Conservation (phyloP, 495 filamentous ascomycete genomes). For the Daldinia concentrica region DNA sequence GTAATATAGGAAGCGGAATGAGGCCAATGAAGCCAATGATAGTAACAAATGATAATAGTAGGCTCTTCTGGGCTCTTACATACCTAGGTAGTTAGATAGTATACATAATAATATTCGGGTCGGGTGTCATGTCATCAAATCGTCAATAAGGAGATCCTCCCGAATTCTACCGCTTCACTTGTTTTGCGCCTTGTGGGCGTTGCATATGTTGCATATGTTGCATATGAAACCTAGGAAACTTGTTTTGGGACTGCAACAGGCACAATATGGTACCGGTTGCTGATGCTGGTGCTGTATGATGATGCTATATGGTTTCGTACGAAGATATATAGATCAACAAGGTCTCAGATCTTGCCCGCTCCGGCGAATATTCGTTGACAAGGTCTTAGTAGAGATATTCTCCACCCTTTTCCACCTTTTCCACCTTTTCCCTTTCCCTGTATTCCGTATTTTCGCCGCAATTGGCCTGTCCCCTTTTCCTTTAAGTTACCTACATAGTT, state of each 20-base stretch:
- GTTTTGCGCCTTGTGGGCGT: slow-evolving; percentile 8
- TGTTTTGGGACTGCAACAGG: slow-evolving; percentile 23
- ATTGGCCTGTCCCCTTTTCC: not conserved
- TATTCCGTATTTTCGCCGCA: slow-evolving; percentile 6
- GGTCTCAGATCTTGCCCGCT: slow-evolving; percentile 35
- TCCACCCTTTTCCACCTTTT: slow-evolving; percentile 28
- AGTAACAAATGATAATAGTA: not conserved
- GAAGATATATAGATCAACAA: slow-evolving; percentile 34
- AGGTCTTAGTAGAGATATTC: slow-evolving; percentile 21
- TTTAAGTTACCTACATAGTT: too few relatives aligned
- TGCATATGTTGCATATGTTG: slow-evolving; percentile 21
- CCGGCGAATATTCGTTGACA: slow-evolving; percentile 44
- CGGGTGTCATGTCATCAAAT: slow-evolving; percentile 34
- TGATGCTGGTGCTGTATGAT: not conserved
- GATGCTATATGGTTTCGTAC: slow-evolving; percentile 21
- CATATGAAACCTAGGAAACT: slow-evolving; percentile 38
- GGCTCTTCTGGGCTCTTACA: slow-evolving; percentile 6
- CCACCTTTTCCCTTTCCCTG: slow-evolving; percentile 17
- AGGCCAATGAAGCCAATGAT: slow-evolving; percentile 19
- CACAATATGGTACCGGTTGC: not conserved
- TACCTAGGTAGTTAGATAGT: not conserved
- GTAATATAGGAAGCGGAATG: slow-evolving; percentile 21
- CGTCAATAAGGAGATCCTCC: slow-evolving; percentile 33
- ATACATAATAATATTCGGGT: slow-evolving; percentile 16
- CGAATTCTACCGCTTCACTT: slow-evolving; percentile 33